Evolutionary conservation across 2,329 filamentous ascomycete genomes (phyloP).

Genomic region (Corniculantispora saksenae): DNA sequence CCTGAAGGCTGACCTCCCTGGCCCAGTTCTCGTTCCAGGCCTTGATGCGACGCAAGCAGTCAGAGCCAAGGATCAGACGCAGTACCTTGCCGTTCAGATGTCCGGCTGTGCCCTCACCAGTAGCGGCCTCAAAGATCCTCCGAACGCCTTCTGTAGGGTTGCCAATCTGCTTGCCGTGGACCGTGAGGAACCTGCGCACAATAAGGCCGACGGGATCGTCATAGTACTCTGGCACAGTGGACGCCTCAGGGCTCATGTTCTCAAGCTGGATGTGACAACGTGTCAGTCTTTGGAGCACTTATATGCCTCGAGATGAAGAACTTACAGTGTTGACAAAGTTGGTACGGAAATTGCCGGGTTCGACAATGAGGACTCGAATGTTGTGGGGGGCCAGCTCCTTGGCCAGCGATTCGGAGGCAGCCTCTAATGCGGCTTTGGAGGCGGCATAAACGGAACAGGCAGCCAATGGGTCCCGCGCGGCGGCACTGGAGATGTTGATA

Average conservation of each 20-base stretch:
- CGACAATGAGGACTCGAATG: constrained; percentile 46
- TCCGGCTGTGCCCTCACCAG: constrained; percentile 40
- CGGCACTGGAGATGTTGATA: constrained; percentile 48
- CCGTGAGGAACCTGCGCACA: constrained; percentile 27
- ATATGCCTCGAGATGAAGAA: neutral
- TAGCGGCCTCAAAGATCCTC: constrained; percentile 53
- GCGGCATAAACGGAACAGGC: constrained; percentile 46
- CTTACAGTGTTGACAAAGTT: constrained; percentile 39
- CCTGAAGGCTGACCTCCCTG: constrained; percentile 19
- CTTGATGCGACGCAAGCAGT: constrained; percentile 32
- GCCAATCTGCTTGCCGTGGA: constrained; percentile 38
- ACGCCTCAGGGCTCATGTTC: constrained; percentile 24
- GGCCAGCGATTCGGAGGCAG: constrained; percentile 43
- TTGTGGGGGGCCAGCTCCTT: constrained; percentile 45
- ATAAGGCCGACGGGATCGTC: constrained; percentile 29
- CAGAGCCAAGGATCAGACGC: constrained; percentile 34
- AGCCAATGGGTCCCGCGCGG: constrained; percentile 39
- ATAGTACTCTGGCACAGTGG: constrained; percentile 29
- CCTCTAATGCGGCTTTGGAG: constrained; percentile 47
- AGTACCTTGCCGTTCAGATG: neutral
- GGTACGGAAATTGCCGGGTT: constrained; percentile 53
- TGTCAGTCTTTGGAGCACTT: neutral
- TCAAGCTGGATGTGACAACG: neutral
- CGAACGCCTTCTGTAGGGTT: constrained; percentile 37
- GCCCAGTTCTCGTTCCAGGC: constrained; percentile 26